Percentiles rank a stretch among this genome's conserved stretches.
These are phyloP conservation scores for Backusella mclennaniae DNA, from an alignment of 192 early-diverging fungal species.

Conservation along the genomic window DNA sequence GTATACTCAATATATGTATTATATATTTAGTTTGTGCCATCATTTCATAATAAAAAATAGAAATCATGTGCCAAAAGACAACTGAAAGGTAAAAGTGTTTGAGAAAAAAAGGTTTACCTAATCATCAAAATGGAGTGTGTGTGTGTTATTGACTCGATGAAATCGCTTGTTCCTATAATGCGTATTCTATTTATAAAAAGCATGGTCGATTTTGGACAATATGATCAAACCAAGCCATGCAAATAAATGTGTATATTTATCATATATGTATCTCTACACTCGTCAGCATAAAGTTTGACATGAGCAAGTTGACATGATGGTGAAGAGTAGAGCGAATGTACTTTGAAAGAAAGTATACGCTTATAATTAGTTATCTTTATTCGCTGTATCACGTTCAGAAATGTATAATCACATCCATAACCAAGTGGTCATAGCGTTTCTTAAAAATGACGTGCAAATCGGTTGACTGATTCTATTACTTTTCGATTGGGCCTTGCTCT, in stretches of 20 bases:
- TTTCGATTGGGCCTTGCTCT: neutral
- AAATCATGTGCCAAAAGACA: neutral
- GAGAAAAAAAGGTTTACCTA: neutral
- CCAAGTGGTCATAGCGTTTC: slow-evolving; percentile 16
- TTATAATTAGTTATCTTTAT: too few species aligned
- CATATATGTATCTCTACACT: too few species aligned
- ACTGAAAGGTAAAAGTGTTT: neutral
- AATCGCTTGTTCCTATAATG: too few species aligned
- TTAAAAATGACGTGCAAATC: slow-evolving; percentile 6
- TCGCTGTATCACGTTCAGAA: neutral
- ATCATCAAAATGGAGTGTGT: neutral
- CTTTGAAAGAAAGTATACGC: too few species aligned
- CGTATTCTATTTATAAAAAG: too few species aligned
- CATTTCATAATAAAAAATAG: neutral
- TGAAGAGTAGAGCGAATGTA: neutral
- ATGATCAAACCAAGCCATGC: too few species aligned
- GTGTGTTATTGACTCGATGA: too few species aligned
- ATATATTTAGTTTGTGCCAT: too few species aligned
- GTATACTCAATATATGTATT: too few species aligned
- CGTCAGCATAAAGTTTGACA: neutral
- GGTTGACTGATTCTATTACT: neutral
- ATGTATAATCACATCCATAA: neutral
- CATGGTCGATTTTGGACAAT: too few species aligned
- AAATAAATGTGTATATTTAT: too few species aligned
- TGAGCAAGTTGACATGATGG: neutral